phyloP scores from a whole-genome alignment of 106 monocot species.

The Amphibolis antarctica region DNA sequence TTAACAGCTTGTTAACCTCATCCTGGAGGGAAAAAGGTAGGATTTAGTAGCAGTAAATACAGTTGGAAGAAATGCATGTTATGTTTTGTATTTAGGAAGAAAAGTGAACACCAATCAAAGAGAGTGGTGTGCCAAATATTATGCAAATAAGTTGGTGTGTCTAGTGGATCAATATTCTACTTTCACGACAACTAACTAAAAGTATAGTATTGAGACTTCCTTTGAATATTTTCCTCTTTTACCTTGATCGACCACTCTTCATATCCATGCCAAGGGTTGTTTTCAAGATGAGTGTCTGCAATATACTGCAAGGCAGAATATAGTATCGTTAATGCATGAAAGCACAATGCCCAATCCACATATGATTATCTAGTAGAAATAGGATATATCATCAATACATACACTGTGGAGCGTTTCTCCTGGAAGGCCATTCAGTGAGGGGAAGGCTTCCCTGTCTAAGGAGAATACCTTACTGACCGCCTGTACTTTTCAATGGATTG shows the following conservation, averaged over 20 bases:
- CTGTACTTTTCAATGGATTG: conserved; percentile 25
- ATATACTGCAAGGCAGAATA: conserved; percentile 46
- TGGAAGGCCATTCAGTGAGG: conserved; percentile 64
- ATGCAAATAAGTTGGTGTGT: too few relatives aligned
- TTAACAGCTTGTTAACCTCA: conserved; percentile 67
- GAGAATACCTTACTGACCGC: conserved; percentile 72
- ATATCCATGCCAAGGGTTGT: conserved; percentile 86
- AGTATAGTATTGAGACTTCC: too few relatives aligned
- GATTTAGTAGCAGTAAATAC: background rate
- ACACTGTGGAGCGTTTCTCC: conserved; percentile 87
- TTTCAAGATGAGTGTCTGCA: conserved; percentile 65
- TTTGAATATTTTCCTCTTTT: background rate
- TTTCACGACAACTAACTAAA: too few relatives aligned
- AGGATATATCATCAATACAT: conserved; percentile 13
- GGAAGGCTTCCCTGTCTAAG: conserved; percentile 79
- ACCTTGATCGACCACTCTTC: conserved; percentile 86
- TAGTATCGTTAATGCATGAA: background rate
- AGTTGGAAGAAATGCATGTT: background rate
- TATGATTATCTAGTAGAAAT: background rate
- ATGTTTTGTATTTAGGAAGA: too few relatives aligned
- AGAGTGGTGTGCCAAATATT: too few relatives aligned
- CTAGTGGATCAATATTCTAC: too few relatives aligned
- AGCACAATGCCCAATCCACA: too few relatives aligned
- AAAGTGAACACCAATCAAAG: too few relatives aligned
- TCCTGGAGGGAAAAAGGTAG: conserved; percentile 32